Percentiles rank a stretch among this genome's conserved stretches.
These are phyloP conservation scores for Phytophthora kernoviae DNA, from an alignment of 352 stramenopile genomes.

Conservation along the genomic window DNA sequence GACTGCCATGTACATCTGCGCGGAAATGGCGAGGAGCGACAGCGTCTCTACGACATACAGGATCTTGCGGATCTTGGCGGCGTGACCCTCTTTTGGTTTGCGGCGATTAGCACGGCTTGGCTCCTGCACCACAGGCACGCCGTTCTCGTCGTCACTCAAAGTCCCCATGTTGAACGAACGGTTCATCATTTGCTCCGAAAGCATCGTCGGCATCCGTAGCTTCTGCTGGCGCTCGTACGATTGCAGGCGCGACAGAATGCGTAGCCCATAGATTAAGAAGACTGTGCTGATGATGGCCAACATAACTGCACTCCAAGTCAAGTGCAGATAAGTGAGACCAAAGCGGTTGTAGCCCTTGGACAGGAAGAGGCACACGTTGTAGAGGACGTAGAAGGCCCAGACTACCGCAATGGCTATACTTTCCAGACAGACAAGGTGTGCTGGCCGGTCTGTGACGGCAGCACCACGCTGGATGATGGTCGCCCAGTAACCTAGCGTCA, in stretches of 20 bases:
- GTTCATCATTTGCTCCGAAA: constrained; percentile 36
- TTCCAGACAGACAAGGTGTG: constrained; percentile 34
- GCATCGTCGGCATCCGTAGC: constrained; percentile 21
- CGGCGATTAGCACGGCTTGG: constrained; percentile 17
- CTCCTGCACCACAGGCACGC: constrained; percentile 29
- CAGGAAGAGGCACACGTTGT: constrained; percentile 39
- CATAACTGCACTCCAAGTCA: constrained; percentile 40
- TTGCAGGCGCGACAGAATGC: constrained; percentile 36
- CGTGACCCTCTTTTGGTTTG: constrained; percentile 29
- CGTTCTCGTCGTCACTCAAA: constrained; percentile 35
- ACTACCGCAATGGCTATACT: constrained; percentile 30
- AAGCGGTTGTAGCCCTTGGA: constrained; percentile 43
- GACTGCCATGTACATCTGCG: constrained; percentile 56
- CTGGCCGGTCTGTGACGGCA: constrained; percentile 21
- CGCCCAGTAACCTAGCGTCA: constrained; percentile 44
- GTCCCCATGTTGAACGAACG: constrained; percentile 37
- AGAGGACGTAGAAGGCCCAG: constrained; percentile 46
- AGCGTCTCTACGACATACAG: constrained; percentile 32
- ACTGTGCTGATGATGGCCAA: constrained; percentile 42
- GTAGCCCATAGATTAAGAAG: constrained; percentile 44
- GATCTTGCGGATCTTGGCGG: constrained; percentile 41
- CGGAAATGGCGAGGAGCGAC: constrained; percentile 32
- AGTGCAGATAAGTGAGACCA: constrained; percentile 35
- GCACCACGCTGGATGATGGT: constrained; percentile 42
- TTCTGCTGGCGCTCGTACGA: constrained; percentile 30